phyloP scores from a whole-genome alignment of 2,329 filamentous ascomycete species.

The Ascochyta rabiei region DNA sequence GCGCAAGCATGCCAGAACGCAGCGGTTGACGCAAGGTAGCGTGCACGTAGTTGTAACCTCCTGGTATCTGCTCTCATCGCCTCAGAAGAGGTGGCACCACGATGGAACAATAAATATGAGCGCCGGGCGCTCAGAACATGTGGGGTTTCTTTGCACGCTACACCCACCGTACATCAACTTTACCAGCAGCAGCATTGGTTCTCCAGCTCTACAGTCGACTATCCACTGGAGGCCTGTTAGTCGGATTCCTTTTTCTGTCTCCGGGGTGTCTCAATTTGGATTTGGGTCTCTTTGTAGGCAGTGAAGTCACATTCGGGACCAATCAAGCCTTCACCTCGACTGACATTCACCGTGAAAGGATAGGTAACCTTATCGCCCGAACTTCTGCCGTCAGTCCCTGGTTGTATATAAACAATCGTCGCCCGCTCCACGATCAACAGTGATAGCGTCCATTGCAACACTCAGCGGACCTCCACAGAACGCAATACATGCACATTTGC shows the following conservation, averaged over 20 bases:
- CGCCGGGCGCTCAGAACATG: too few relatives aligned
- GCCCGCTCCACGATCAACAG: background rate
- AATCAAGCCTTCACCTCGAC: constrained; percentile 1
- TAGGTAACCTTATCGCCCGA: background rate
- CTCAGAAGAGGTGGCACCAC: background rate
- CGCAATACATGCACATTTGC: background rate
- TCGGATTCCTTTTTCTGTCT: background rate
- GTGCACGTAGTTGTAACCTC: background rate
- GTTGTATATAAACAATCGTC: constrained; percentile 8
- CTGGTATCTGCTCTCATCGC: background rate
- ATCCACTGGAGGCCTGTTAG: background rate
- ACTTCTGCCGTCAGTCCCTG: background rate
- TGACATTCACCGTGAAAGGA: constrained; percentile 7
- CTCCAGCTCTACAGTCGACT: background rate
- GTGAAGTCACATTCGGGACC: background rate
- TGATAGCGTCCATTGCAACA: background rate
- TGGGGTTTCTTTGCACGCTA: too few relatives aligned
- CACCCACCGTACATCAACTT: too few relatives aligned
- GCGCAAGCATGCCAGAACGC: background rate
- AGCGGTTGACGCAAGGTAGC: background rate
- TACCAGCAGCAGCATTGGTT: too few relatives aligned
- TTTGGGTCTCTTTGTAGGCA: background rate
- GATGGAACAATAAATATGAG: too few relatives aligned
- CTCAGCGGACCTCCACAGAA: background rate
- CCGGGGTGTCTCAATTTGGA: background rate